Conservation (phyloP, 768 basidiomycete genomes). For the Lentinula aciculospora region DNA sequence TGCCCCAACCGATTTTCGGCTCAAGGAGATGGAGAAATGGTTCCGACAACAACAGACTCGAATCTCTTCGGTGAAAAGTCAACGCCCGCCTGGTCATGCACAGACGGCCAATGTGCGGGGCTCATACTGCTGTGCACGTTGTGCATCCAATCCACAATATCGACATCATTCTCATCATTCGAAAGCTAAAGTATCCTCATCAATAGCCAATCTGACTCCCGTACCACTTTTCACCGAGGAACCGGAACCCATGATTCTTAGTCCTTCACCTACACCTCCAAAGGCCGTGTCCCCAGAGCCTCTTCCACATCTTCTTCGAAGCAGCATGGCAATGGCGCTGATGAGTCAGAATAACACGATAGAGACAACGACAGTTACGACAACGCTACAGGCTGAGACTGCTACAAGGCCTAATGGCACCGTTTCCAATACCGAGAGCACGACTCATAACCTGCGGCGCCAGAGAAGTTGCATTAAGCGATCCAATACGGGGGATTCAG, state of each 20-base stretch:
- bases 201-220: not conserved
- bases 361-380: not conserved
- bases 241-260: slow-evolving; percentile 6
- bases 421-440: not conserved
- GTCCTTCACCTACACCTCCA: slow-evolving; percentile 5
- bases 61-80: not conserved
- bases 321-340: slow-evolving; percentile 5
- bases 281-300: slow-evolving; percentile 8
- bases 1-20: slow-evolving; percentile 65
- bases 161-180: slow-evolving; percentile 1
- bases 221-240: not conserved
- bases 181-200: not conserved
- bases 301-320: slow-evolving; percentile 7
- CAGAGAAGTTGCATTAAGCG: slow-evolving; percentile 65
- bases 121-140: slow-evolving; percentile 1
- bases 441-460: slow-evolving; percentile 27
- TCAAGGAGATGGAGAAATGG: slow-evolving; percentile 81
- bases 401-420: not conserved
- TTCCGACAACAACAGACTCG: slow-evolving; percentile 32
- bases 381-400: not conserved
- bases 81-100: not conserved
- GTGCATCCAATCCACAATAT: slow-evolving; percentile 1
- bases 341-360: slow-evolving; percentile 1
- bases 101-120: not conserved
- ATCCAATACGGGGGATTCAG: slow-evolving; percentile 45